Base-by-base conservation (phyloP, 2,329 filamentous ascomycete species). In the Emericellopsis atlantica region DNA sequence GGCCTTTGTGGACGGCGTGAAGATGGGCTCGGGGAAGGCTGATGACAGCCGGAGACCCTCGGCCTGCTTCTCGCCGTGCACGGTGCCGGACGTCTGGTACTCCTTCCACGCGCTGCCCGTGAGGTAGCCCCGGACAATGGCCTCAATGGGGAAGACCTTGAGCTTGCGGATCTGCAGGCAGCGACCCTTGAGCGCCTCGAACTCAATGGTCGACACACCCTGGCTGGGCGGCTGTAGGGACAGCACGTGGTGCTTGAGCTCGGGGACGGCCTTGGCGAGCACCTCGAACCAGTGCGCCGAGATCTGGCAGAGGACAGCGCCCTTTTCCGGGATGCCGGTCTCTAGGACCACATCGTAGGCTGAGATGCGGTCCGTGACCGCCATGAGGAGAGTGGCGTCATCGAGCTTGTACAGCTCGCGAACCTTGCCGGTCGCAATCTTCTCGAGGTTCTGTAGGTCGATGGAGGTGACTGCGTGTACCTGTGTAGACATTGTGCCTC, bases 291-390 rank as follows among this genome's bases (percentile, higher is more conserved):
- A 78, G 51, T 73, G 67, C 12, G 66, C 66, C 2, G 62, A 65
- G 32, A 61, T 50, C 37, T 58, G 53, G 23, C 65, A 70, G 39
- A 76, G 61, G 40, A 75, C 60, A 44, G 59, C 57, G 48, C 74
- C 74, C 63, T 77, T 77, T 54, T 64, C 54, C 36, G 67, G 65
- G 39, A 74, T 66, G 47, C 67, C 67, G 52, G 92, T 95, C 52
- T 75, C 66, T 71, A 94, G 79, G 51, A 94, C 78, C 51, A 93
- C 87, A 72, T 96, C 90, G 69, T 90, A 96, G 42, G 92, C 92
- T 21, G 87, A 95, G 59, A 95, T 92, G 49, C 92, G 82, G 65
- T 95, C 89, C 12, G 85, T 84, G 21, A 85, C 82, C 42, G 89
- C 79, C 56, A 95, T 90, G 43, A 94, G 79, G 5, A 94, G 74